Evolutionary conservation across 1,284 basidiomycete genomes (phyloP).

Genomic region (Pisolithus thermaeus): DNA sequence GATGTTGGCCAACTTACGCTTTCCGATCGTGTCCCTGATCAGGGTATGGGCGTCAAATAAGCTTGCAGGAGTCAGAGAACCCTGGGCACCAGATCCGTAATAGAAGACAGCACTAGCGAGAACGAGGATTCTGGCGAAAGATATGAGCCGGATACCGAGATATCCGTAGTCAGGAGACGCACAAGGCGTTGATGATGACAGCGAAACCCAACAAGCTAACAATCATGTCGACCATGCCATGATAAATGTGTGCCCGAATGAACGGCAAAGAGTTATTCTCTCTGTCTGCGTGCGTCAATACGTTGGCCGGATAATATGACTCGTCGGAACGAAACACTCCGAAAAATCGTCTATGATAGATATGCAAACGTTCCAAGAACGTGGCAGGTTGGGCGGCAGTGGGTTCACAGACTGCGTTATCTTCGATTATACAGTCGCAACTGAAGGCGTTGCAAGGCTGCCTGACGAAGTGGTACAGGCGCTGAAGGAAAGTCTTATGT

Average conservation of each 20-base stretch:
- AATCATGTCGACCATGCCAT: conserved; percentile 67
- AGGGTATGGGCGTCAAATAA: conserved; percentile 80
- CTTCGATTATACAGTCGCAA: neutral
- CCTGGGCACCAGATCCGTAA: conserved; percentile 38
- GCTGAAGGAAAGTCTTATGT: neutral
- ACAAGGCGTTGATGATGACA: conserved; percentile 83
- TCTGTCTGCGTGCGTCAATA: conserved; percentile 43
- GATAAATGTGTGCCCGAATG: conserved; percentile 71
- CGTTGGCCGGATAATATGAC: conserved; percentile 15
- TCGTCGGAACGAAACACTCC: conserved; percentile 16
- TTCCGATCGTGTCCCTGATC: conserved; percentile 61
- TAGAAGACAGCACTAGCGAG: conserved; percentile 72
- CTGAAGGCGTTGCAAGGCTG: neutral
- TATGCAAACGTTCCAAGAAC: conserved; percentile 1
- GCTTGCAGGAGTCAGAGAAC: conserved; percentile 52
- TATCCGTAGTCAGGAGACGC: conserved; percentile 16
- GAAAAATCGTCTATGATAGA: conserved; percentile 16
- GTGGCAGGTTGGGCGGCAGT: neutral
- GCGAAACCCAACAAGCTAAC: conserved; percentile 74
- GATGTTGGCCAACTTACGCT: conserved; percentile 39
- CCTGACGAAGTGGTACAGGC: neutral
- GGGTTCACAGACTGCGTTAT: neutral
- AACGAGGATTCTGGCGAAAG: conserved; percentile 54
- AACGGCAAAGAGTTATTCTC: conserved; percentile 67
- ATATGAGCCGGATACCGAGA: conserved; percentile 1